A percentile compares a stretch with the other conserved stretches of the same genome.
These are phyloP conservation scores for Abrus pulchellus DNA, from an alignment of 306 rosid genomes.

Conservation along the genomic window DNA sequence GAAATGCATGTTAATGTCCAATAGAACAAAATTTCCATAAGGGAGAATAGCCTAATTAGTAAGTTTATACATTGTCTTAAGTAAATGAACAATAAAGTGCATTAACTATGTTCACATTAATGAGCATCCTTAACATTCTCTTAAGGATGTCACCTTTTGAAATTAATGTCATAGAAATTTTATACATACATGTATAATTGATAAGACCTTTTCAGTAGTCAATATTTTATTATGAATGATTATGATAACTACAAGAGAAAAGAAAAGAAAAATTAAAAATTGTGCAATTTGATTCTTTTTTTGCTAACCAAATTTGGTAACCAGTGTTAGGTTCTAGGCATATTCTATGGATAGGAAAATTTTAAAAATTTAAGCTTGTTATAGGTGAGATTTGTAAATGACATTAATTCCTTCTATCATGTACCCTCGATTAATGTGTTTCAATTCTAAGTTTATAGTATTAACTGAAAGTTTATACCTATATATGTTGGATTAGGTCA, in stretches of 20 bases:
- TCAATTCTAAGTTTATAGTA: background rate
- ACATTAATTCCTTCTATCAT: background rate
- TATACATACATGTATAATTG: background rate
- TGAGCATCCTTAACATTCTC: background rate
- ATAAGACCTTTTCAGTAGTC: background rate
- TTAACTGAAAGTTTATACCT: background rate
- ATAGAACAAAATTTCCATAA: background rate
- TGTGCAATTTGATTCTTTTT: background rate
- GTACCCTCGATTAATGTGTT: background rate
- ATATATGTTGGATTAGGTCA: slow-evolving; percentile 6
- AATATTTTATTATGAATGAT: background rate
- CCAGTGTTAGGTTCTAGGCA: background rate
- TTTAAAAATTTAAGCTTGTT: background rate
- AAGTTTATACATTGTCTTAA: background rate
- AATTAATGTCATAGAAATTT: background rate
- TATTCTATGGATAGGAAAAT: background rate
- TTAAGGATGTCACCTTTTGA: background rate
- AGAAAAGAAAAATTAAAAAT: background rate
- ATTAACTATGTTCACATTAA: background rate
- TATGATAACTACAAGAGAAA: background rate
- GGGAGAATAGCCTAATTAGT: background rate
- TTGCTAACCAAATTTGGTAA: background rate
- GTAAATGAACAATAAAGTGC: background rate
- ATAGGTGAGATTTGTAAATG: background rate
- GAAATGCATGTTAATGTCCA: background rate